phyloP scores from a whole-genome alignment of 2,329 filamentous ascomycete genomes.

The Clarireedia paspali region DNA sequence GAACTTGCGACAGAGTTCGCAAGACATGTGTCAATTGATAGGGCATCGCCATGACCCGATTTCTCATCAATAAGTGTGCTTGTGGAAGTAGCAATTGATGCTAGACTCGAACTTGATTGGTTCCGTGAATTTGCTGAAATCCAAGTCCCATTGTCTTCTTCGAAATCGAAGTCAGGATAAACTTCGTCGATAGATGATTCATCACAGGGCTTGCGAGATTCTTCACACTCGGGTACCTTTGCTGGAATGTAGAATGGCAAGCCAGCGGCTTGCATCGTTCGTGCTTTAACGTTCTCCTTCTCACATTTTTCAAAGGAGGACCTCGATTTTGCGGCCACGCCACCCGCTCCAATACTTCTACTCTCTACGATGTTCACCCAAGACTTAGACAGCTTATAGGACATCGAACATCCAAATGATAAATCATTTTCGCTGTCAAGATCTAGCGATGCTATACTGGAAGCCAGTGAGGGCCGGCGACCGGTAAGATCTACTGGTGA shows the following conservation, averaged over 20 bases:
- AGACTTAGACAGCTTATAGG: slow-evolving; percentile 1
- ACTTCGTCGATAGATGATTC: slow-evolving; percentile 18
- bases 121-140: slow-evolving; percentile 22
- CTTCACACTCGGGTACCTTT: slow-evolving; percentile 25
- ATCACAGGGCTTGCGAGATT: slow-evolving; percentile 10
- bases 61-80: slow-evolving; percentile 21
- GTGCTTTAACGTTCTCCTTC: slow-evolving; percentile 10
- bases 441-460: slow-evolving; percentile 19
- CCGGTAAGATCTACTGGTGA: slow-evolving; percentile 26
- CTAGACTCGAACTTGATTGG: slow-evolving; percentile 22
- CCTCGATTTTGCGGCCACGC: slow-evolving; percentile 27
- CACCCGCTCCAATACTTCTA: slow-evolving; percentile 21
- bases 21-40: slow-evolving; percentile 22
- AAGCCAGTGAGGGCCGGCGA: slow-evolving; percentile 21
- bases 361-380: slow-evolving; percentile 1
- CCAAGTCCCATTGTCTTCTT: slow-evolving; percentile 22
- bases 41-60: slow-evolving; percentile 12
- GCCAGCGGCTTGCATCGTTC: slow-evolving; percentile 17
- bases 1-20: slow-evolving; percentile 28
- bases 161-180: slow-evolving; percentile 25
- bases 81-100: slow-evolving; percentile 18
- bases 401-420: slow-evolving; percentile 18
- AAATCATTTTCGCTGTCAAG: slow-evolving; percentile 20
- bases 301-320: slow-evolving; percentile 9
- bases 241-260: slow-evolving; percentile 25